Base-by-base conservation (phyloP, 2,329 filamentous ascomycete species). In the Boeremia lycopersici region DNA sequence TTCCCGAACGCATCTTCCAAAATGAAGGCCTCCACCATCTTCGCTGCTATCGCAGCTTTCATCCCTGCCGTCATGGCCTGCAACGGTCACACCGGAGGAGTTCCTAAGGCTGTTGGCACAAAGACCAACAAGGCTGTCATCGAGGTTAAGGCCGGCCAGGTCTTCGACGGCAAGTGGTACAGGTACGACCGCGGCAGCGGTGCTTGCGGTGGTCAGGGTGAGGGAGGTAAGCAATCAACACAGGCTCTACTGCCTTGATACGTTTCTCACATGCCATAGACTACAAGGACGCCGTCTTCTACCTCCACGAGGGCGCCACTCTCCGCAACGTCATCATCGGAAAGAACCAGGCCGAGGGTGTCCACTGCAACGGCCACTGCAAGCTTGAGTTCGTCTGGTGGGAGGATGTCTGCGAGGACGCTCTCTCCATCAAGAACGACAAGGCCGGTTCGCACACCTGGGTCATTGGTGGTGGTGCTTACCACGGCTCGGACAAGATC, bases 301-400 rank as follows among this genome's bases (percentile, higher is more conserved):
- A 81, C 50, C 74, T 83, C 34, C 73, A 77, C 57, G 68, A 74
- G 19, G 81, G 81, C 19, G 81, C 78, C 13, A 79, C 77, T 12
- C 71, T 84, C 33, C 77, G 75, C 53, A 83, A 83, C 59, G 80
- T 80, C 62, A 82, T 83, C 67, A 82, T 83, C 47, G 80, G 81
- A 15, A 73, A 75, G 42, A 76, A 78, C 53, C 77, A 82, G 62
- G 74, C 77, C 26, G 81, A 83, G 67, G 81, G 80, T 56, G 77
- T 83, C 30, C 80, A 84, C 72, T 83, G 81, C 71, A 67, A 76
- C 54, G 65, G 65, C 1, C 72, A 75, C 38, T 82, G 81, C 69
- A 79, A 74, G 25, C 69, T 81, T 28, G 75, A 75, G 43, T 56
- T 47, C n/a, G 75, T 78, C 28, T 77, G 76, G 75, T 79, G 70